phyloP scores from a whole-genome alignment of 2,329 filamentous ascomycete genomes.

The Pseudogymnoascus sp. region DNA sequence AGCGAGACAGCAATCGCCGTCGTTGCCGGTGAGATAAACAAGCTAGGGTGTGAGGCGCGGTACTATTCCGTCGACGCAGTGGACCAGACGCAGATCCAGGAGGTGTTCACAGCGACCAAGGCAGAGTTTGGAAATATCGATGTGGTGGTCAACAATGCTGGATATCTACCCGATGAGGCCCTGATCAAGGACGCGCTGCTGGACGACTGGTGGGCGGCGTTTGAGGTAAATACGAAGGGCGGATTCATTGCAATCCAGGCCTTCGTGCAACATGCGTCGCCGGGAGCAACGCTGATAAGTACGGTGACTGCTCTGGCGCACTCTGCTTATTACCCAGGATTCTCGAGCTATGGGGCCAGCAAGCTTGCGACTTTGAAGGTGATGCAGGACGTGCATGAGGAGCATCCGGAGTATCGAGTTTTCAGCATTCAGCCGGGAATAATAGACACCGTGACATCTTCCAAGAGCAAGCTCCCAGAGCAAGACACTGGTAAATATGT shows the following conservation, averaged over 20 bases:
- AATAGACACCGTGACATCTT: constrained; percentile 14
- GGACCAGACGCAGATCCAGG: not conserved
- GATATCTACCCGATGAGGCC: constrained; percentile 12
- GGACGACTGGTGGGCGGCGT: constrained; percentile 11
- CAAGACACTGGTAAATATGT: not conserved
- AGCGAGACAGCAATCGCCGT: not conserved
- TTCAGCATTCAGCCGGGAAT: constrained; percentile 13
- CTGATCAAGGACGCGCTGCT: constrained; percentile 10
- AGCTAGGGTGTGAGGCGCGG: not conserved
- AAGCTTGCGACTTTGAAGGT: constrained; percentile 13
- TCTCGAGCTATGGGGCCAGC: not conserved
- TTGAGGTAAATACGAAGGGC: constrained; percentile 15
- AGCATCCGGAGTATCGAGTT: constrained; percentile 13
- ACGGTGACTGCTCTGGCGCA: constrained; percentile 11
- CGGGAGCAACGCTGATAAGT: constrained; percentile 13
- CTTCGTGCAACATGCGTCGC: constrained; percentile 3
- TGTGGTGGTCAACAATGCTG: constrained; percentile 16
- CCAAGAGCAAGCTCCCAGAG: not conserved
- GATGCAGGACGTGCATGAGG: constrained; percentile 12
- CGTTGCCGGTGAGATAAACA: not conserved
- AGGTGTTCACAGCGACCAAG: constrained; percentile 12
- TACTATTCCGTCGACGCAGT: constrained; percentile 11
- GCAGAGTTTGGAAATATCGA: constrained; percentile 13
- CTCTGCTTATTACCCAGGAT: not conserved
- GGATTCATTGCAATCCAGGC: constrained; percentile 12